A percentile compares a stretch with the other conserved stretches of the same genome.
Conservation (phyloP, 345 rosid species). For the Firmiana major region DNA sequence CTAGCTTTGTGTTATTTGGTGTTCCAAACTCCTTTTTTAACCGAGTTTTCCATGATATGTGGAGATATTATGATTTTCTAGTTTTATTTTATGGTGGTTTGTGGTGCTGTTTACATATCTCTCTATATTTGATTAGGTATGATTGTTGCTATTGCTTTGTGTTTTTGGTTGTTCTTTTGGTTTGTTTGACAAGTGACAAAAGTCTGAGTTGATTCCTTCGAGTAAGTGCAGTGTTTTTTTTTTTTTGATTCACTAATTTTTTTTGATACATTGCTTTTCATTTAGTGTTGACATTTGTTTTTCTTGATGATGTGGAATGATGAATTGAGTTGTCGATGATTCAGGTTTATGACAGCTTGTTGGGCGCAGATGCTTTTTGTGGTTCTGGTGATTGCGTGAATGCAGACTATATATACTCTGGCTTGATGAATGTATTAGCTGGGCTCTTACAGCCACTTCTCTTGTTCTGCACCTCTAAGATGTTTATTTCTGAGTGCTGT, state of each 20-base stretch:
- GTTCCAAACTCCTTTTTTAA: neutral
- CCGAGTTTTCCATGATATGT: neutral
- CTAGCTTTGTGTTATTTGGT: neutral
- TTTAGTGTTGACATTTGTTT: slow-evolving; percentile 20
- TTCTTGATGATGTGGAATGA: slow-evolving; percentile 42
- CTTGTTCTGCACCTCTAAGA: slow-evolving; percentile 48
- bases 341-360: slow-evolving; percentile 93
- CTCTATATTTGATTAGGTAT: neutral
- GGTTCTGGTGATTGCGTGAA: slow-evolving; percentile 87
- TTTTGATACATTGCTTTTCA: neutral
- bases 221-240: slow-evolving; percentile 3
- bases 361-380: slow-evolving; percentile 89
- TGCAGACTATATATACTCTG: slow-evolving; percentile 70
- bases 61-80: neutral
- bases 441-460: slow-evolving; percentile 59
- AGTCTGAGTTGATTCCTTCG: neutral
- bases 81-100: neutral
- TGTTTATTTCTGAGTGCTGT: slow-evolving; percentile 54
- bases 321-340: slow-evolving; percentile 70
- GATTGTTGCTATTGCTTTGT: neutral
- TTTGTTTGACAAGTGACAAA: neutral
- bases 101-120: neutral
- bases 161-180: no score
- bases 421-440: slow-evolving; percentile 76
- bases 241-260: neutral